Evolutionary conservation across 345 rosid genomes (phyloP).

Genomic region (Citrus medica): DNA sequence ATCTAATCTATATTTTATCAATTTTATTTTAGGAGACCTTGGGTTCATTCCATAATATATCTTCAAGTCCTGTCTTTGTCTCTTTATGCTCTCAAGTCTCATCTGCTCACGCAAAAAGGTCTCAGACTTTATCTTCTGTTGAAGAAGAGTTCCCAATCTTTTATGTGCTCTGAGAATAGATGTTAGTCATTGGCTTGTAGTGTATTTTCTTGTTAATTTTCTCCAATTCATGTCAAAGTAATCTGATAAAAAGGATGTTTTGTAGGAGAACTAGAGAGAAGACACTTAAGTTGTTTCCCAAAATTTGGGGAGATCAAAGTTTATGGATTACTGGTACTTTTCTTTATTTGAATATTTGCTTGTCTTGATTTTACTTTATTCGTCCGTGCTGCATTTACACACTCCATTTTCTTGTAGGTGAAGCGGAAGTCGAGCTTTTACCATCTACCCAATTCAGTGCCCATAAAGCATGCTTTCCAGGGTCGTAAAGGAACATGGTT

Average conservation of each 20-base stretch:
- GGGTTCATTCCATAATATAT: background rate
- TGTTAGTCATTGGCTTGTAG: background rate
- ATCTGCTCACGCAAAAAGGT: background rate
- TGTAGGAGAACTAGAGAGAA: slow-evolving; percentile 55
- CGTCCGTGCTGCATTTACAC: background rate
- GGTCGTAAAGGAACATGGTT: slow-evolving; percentile 37
- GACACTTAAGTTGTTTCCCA: slow-evolving; percentile 44
- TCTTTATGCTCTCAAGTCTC: background rate
- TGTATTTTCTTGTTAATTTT: background rate
- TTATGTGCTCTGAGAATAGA: background rate
- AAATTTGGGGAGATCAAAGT: slow-evolving; percentile 44
- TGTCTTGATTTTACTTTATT: background rate
- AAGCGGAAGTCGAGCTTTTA: slow-evolving; percentile 37
- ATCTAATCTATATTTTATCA: background rate
- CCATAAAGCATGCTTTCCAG: slow-evolving; percentile 45
- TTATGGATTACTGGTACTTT: slow-evolving; percentile 44
- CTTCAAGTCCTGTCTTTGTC: background rate
- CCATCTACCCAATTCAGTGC: slow-evolving; percentile 41
- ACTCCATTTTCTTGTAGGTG: slow-evolving; percentile 30
- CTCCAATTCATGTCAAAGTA: background rate
- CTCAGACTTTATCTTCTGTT: background rate
- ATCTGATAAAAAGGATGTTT: background rate
- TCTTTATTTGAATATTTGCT: background rate
- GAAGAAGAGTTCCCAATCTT: background rate
- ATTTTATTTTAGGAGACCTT: background rate